Percentiles rank a stretch among this genome's conserved stretches.
These are phyloP conservation scores for Saccharomycopsis sp. DNA, from an alignment of 805 yeast genomes.

Conservation along the genomic window DNA sequence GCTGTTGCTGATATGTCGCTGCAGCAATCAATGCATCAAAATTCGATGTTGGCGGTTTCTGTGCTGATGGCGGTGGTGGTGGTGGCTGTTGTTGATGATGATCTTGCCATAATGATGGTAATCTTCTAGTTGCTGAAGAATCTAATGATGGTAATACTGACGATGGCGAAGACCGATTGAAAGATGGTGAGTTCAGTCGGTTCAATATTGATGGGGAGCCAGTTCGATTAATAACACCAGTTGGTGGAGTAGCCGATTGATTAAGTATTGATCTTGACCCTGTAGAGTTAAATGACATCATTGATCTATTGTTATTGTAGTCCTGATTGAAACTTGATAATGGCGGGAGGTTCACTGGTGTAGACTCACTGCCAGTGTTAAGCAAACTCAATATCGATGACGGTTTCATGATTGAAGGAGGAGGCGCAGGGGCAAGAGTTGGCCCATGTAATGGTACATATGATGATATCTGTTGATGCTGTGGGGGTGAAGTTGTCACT, in stretches of 20 bases:
- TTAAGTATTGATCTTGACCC: slow-evolving; percentile 7
- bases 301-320: slow-evolving; percentile 6
- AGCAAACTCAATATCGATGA: slow-evolving; percentile 16
- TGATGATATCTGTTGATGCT: no score
- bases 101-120: not conserved
- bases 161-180: slow-evolving; percentile 1
- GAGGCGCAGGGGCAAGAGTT: slow-evolving; percentile 4
- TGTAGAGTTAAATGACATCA: slow-evolving; percentile 8
- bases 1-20: slow-evolving; percentile 9
- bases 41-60: slow-evolving; percentile 8
- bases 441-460: not conserved
- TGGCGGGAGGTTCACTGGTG: slow-evolving; percentile 15
- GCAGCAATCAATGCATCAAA: slow-evolving; percentile 8
- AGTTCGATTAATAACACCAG: not conserved
- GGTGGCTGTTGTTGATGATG: not conserved
- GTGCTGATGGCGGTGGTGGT: not conserved
- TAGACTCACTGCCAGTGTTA: slow-evolving; percentile 4
- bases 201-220: no score
- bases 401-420: slow-evolving; percentile 5
- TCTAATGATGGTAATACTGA: not conserved
- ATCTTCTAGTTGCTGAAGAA: not conserved
- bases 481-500: not conserved
- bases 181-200: not conserved
- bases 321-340: slow-evolving; percentile 1
- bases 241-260: no score